A percentile compares a stretch with the other conserved stretches of the same genome.
These are phyloP conservation scores for Neurospora sp. DNA, from an alignment of 495 filamentous ascomycete species.

Conservation along the genomic window DNA sequence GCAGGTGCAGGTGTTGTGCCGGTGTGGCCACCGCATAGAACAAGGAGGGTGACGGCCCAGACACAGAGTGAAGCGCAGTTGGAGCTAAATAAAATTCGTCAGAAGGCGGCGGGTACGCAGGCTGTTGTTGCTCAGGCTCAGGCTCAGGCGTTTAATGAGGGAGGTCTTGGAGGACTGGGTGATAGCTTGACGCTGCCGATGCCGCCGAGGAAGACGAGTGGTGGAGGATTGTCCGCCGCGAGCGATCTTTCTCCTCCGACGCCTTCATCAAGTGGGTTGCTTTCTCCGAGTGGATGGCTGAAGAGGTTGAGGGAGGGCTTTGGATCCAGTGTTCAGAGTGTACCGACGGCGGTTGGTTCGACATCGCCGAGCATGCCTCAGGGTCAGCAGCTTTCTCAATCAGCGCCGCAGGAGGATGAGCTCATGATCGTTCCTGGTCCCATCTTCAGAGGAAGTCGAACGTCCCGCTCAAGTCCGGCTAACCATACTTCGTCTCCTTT, in stretches of 20 bases:
- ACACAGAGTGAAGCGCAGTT: conserved; percentile 30
- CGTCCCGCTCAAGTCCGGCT: conserved; percentile 20
- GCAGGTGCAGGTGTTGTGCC: neutral
- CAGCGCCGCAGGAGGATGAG: conserved; percentile 2
- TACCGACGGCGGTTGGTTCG: conserved; percentile 1
- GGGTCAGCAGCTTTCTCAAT: neutral
- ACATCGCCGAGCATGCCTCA: conserved; percentile 1
- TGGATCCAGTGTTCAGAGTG: neutral
- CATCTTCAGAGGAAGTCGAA: conserved; percentile 20
- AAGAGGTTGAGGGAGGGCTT: neutral
- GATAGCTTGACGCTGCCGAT: neutral
- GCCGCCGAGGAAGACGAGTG: conserved; percentile 13
- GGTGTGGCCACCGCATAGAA: conserved; percentile 10
- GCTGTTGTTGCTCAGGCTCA: conserved; percentile 1
- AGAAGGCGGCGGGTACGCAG: conserved; percentile 2
- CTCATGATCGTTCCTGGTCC: conserved; percentile 2
- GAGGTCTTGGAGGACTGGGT: neutral
- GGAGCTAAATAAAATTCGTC: conserved; percentile 29
- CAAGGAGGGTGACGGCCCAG: conserved; percentile 18
- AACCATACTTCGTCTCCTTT: conserved; percentile 12
- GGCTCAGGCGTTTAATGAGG: neutral
- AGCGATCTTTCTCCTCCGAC: neutral
- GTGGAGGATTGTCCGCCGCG: neutral
- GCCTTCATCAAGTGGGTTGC: neutral
- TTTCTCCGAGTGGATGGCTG: neutral